Conservation (phyloP, 495 filamentous ascomycete genomes). For the Xylaria intraflava region DNA sequence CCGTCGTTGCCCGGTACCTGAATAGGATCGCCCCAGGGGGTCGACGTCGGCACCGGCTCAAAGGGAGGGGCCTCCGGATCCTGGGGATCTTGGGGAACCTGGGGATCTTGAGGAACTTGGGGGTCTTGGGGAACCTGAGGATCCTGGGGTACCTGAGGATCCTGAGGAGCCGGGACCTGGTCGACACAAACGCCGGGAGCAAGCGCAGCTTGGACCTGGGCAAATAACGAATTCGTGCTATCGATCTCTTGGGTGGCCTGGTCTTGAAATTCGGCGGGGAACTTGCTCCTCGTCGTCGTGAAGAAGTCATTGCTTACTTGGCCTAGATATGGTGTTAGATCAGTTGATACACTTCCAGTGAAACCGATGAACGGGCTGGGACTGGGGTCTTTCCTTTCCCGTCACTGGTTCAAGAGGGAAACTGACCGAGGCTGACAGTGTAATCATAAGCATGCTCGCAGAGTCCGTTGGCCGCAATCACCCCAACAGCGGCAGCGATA, state of each 20-base stretch:
- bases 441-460: not conserved
- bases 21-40: not conserved
- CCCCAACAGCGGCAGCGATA: not conserved
- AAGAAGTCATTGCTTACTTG: slow-evolving; percentile 4
- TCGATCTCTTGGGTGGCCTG: not conserved
- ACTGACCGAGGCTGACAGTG: not conserved
- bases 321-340: not conserved
- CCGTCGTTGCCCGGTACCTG: not conserved
- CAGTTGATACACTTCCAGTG: not conserved
- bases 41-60: too few relatives aligned
- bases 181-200: slow-evolving; percentile 1
- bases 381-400: too few relatives aligned
- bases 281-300: slow-evolving; percentile 2
- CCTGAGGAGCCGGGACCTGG: not conserved
- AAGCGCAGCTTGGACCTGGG: not conserved
- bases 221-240: not conserved
- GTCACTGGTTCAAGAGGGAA: not conserved
- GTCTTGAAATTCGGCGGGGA: not conserved
- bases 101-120: not conserved
- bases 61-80: not conserved
- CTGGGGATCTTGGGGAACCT: not conserved
- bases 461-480: not conserved
- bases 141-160: not conserved
- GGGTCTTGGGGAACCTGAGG: not conserved
- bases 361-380: not conserved